Base-by-base conservation (phyloP, 768 basidiomycete species). In the Pulveroboletus sp. region DNA sequence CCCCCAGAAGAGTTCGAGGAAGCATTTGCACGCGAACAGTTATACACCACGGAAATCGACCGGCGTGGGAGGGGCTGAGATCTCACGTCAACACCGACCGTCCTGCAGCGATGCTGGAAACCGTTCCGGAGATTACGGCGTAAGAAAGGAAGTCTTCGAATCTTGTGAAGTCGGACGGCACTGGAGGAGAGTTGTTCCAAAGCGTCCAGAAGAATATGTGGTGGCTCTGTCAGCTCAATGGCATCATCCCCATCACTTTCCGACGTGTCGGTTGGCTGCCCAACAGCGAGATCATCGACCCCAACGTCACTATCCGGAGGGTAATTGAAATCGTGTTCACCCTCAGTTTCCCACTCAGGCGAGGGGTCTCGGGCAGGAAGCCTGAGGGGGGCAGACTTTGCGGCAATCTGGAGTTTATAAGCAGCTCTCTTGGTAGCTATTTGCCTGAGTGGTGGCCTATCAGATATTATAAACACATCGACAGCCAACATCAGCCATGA, bases 81-180 rank as follows among this genome's bases (percentile, higher is more conserved):
- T 36, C 58, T 44, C 17, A 67, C 67, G 4, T 70, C 67, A 23
- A 83, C 58, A 10, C 69, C 66, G 13, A 67, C 56, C 31, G 45
- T 51, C 24, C 46, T 53, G 58, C 82, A 85, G 19, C 69, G 70
- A 17, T 51, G 32, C n/a, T 47, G 51, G 58, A 86, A 86, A 2
- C 79, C 78, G 3, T 42, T 56, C 13, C 72, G 70, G 16, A 86
- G 57, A 54, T 78, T 80, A 11, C 80, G 77, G 23, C 62, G 67
- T 19, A 83, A 68, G 59, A 86, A 86, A 0, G 85, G 85, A 6
- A 85, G 71, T 43, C 68, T 69, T 14, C 52, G 55, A 11, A 68
- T 65, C 20, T 59, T 61, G 30, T 73, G 72, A 63, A 79, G 68
- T 17, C 69, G 71, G 36, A 71, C 50, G 4, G 61, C 55, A 1